A percentile compares a stretch with the other conserved stretches of the same genome.
Evolutionary conservation across 139 green algal genomes (phyloP).

Genomic region (Spirogloea muscicola): DNA sequence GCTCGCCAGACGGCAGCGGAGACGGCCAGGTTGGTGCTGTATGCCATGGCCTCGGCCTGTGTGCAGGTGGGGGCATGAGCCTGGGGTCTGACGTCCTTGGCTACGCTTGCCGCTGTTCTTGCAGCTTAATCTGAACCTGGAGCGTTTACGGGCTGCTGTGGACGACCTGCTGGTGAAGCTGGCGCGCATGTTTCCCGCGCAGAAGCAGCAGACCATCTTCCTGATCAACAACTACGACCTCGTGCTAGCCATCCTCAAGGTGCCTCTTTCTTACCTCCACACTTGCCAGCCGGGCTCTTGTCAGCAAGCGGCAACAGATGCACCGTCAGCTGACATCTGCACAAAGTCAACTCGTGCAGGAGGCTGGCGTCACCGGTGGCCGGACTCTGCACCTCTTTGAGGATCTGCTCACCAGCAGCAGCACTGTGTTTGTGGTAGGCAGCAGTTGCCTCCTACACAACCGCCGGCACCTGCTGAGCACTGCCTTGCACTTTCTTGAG

Average conservation of each 20-base stretch:
- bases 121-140: constrained; percentile 68
- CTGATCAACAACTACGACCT: constrained; percentile 88
- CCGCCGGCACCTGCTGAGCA: too few species aligned
- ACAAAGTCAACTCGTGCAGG: too few species aligned
- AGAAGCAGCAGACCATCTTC: constrained; percentile 67
- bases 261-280: not conserved
- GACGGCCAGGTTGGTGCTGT: constrained; percentile 37
- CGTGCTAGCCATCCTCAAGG: constrained; percentile 64
- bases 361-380: constrained; percentile 9
- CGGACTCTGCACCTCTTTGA: constrained; percentile 22
- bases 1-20: constrained; percentile 54
- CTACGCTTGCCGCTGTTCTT: not conserved
- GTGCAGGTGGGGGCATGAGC: not conserved
- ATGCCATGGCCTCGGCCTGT: too few species aligned
- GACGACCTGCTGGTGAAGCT: constrained; percentile 65
- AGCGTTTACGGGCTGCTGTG: constrained; percentile 58
- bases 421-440: constrained; percentile 33
- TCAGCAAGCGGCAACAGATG: too few species aligned
- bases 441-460: too few species aligned
- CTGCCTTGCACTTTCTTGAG: too few species aligned
- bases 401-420: constrained; percentile 28
- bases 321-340: too few species aligned
- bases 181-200: constrained; percentile 43
- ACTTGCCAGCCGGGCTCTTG: not conserved
- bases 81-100: not conserved